Base-by-base conservation (phyloP, 75 land plant genomes). In the Cunninghamia lanceolata region DNA sequence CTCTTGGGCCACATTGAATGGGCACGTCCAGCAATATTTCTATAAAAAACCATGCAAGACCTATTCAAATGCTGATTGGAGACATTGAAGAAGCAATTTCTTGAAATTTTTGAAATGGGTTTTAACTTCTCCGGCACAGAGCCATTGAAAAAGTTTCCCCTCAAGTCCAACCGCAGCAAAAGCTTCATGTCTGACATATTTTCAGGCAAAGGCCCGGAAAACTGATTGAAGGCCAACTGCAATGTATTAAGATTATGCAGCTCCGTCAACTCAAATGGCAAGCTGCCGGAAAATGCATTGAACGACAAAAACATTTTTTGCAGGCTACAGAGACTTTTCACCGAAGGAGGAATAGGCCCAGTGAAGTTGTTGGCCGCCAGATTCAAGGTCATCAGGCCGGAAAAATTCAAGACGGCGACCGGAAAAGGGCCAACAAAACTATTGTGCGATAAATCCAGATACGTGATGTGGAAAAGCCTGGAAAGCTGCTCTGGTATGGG, bases 401-500 rank as follows among this genome's bases (percentile, higher is more conserved):
- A 10, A 3, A 79, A 45, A 9, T 45, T 75, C 8, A 30, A 4
- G 11, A 85, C 0, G 4, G 13, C 25, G 21, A 4, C 85, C 8
- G 85, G 85, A 85, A 85, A 36, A 14, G 1, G 5, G 9, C 85
- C 85, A 40, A 32, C 43, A 0, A 85, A 30, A 36, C 36, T 85
- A 54, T 87, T 87, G 54, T 45, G 86, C 4, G 87, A 85, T 15
- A 87, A 30, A 68, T 87, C 63, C 56, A 89, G 34, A 36, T 28
- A 54, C 11, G n/a, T 21, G 7, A 89, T 21, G 19, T 66, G 73
- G 10, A 9, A 28, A 47, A 89, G 56, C 36, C 77, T 54, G 30
- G 36, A 59, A 70, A 95, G 63, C 9, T 79, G 53, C 11, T 66
- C 71, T 13, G 94, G 92, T 13, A 93, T 16, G 3, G 42, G 10